These are phyloP conservation scores for Aspergillus japonicus DNA, from an alignment of 2,329 filamentous ascomycete species.

Conservation along the genomic window DNA sequence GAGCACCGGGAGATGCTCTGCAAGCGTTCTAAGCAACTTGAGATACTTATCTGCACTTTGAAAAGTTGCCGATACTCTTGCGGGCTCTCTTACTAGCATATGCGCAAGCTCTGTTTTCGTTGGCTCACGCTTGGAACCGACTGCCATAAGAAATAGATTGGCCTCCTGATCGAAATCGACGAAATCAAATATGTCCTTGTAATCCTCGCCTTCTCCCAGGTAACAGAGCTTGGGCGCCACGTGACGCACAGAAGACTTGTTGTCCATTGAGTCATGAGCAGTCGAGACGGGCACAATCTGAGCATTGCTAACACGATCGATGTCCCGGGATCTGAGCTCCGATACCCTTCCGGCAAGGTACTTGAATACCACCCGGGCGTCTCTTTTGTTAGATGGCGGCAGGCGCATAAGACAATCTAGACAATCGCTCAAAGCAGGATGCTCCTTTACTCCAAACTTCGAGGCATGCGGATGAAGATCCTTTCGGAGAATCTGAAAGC, in stretches of 20 bases:
- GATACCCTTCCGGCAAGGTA: slow-evolving; percentile 78
- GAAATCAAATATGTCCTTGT: slow-evolving; percentile 92
- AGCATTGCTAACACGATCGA: slow-evolving; percentile 62
- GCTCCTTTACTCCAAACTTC: slow-evolving; percentile 80
- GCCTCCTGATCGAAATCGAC: slow-evolving; percentile 88
- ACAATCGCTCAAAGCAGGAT: slow-evolving; percentile 77
- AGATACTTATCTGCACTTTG: slow-evolving; percentile 84
- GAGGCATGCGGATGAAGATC: slow-evolving; percentile 78
- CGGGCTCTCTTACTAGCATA: slow-evolving; percentile 80
- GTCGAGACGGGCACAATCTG: slow-evolving; percentile 68
- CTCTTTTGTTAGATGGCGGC: slow-evolving; percentile 65
- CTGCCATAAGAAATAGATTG: slow-evolving; percentile 82
- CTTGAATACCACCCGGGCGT: slow-evolving; percentile 71
- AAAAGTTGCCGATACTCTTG: slow-evolving; percentile 74
- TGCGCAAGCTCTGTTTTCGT: slow-evolving; percentile 81
- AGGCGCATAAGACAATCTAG: slow-evolving; percentile 68
- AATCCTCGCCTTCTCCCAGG: slow-evolving; percentile 69
- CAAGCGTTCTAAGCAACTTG: slow-evolving; percentile 74
- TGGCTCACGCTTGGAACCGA: slow-evolving; percentile 88
- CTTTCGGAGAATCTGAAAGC: slow-evolving; percentile 72
- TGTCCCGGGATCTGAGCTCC: slow-evolving; percentile 65
- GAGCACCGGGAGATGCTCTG: slow-evolving; percentile 67
- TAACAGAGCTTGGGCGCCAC: slow-evolving; percentile 75
- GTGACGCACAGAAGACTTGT: slow-evolving; percentile 48
- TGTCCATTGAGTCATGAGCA: slow-evolving; percentile 37